Percentiles rank a stretch among this genome's conserved stretches.
phyloP scores from a whole-genome alignment of 2,329 filamentous ascomycete genomes.

The Chaetothyriales sp. region DNA sequence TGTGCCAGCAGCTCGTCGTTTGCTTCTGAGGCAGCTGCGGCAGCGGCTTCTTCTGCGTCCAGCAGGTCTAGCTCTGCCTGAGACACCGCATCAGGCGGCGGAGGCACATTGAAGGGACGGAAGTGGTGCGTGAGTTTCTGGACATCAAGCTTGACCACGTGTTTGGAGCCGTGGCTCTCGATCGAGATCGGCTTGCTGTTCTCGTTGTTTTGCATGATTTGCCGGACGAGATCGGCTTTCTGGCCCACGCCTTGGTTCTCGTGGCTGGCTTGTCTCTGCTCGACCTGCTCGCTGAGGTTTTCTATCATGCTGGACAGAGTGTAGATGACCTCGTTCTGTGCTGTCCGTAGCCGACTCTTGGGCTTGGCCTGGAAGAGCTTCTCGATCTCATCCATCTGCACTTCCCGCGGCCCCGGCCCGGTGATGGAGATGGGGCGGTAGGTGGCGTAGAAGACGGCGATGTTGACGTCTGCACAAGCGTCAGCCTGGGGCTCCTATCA shows the following conservation, averaged over 20 bases:
- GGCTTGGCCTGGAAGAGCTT: slow-evolving; percentile 62
- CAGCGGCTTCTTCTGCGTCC: slow-evolving; percentile 27
- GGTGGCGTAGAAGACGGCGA: slow-evolving; percentile 90
- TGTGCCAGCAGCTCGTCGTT: slow-evolving; percentile 22
- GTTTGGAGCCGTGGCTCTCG: slow-evolving; percentile 19
- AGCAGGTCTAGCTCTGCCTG: slow-evolving; percentile 27
- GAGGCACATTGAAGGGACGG: slow-evolving; percentile 73
- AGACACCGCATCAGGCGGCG: slow-evolving; percentile 53
- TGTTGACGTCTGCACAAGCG: slow-evolving; percentile 53
- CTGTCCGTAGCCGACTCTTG: slow-evolving; percentile 31
- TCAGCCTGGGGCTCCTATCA: slow-evolving; percentile 2
- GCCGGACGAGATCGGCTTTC: slow-evolving; percentile 28
- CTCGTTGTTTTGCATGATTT: slow-evolving; percentile 28
- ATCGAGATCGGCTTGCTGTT: slow-evolving; percentile 17
- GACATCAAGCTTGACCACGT: slow-evolving; percentile 51
- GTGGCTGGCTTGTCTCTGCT: slow-evolving; percentile 37
- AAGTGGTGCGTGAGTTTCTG: slow-evolving; percentile 58
- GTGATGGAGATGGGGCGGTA: slow-evolving; percentile 88
- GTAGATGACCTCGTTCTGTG: slow-evolving; percentile 48
- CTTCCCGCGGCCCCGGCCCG: slow-evolving; percentile 59
- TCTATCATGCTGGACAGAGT: slow-evolving; percentile 43
- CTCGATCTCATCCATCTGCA: slow-evolving; percentile 64
- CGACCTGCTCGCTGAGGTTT: slow-evolving; percentile 27
- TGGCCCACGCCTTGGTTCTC: slow-evolving; percentile 43
- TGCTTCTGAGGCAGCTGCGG: slow-evolving; percentile 22